Percentiles rank a stretch among this genome's conserved stretches.
These are phyloP conservation scores for Alisma plantagoaquatica DNA, from an alignment of 106 monocot species.

Conservation along the genomic window DNA sequence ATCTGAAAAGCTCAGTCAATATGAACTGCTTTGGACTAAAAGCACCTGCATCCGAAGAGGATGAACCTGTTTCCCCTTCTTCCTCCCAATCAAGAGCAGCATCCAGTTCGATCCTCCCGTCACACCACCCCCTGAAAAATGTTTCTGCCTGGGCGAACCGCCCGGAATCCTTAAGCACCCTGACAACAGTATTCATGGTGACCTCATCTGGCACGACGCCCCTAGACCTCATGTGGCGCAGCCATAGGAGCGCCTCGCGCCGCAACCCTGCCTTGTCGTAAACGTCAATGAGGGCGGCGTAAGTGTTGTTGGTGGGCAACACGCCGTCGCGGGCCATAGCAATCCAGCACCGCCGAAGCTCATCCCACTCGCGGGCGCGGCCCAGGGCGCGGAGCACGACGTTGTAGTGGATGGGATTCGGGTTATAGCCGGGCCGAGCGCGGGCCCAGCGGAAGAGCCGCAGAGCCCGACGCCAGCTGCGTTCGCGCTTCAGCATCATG, in stretches of 20 bases:
- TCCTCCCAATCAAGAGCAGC: neutral
- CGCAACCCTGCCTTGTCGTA: constrained; percentile 45
- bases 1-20: constrained; percentile 52
- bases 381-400: constrained; percentile 54
- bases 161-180: constrained; percentile 50
- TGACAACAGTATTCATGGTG: constrained; percentile 46
- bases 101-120: constrained; percentile 36
- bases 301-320: constrained; percentile 63
- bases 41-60: neutral
- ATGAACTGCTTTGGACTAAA: constrained; percentile 44
- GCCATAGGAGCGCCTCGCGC: constrained; percentile 51
- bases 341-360: constrained; percentile 54
- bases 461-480: constrained; percentile 33
- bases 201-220: constrained; percentile 65
- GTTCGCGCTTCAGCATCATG: constrained; percentile 46
- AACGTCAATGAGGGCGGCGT: constrained; percentile 59
- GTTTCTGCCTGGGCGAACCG: constrained; percentile 32
- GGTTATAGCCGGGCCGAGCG: constrained; percentile 23
- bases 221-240: constrained; percentile 51
- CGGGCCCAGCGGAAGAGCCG: constrained; percentile 34
- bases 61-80: neutral
- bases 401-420: constrained; percentile 81
- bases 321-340: constrained; percentile 50
- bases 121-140: constrained; percentile 50
- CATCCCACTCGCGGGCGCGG: constrained; percentile 47